A percentile compares a stretch with the other conserved stretches of the same genome.
Conservation (phyloP, 73 alveolate species). For the Paramecium sonneborni region DNA sequence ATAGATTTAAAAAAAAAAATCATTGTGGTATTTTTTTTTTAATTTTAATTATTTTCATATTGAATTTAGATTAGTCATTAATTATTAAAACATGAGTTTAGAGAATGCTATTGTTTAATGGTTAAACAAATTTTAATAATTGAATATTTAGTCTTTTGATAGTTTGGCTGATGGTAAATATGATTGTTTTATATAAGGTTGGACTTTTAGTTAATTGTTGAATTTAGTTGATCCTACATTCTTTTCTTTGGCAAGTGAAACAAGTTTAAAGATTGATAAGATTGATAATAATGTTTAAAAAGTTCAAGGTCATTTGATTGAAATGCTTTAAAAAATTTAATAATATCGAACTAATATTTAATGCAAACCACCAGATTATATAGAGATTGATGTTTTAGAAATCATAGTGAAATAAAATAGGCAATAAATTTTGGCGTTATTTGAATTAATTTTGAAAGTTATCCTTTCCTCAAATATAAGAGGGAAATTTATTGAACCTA, state of each 20-base stretch:
- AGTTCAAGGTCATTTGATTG: not conserved
- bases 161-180: constrained; percentile 18
- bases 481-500: constrained; percentile 25
- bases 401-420: not conserved
- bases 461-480: not conserved
- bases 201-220: constrained; percentile 37
- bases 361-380: constrained; percentile 27
- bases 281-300: not conserved
- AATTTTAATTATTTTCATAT: too few species aligned
- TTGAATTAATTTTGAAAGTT: constrained; percentile 7
- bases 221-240: constrained; percentile 50
- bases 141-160: constrained; percentile 1
- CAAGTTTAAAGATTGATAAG: not conserved
- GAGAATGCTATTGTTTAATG: constrained; percentile 23
- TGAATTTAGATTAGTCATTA: not conserved
- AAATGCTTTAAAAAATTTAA: constrained; percentile 19
- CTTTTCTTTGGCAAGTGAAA: constrained; percentile 13
- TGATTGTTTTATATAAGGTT: not conserved
- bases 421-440: not conserved
- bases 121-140: not conserved
- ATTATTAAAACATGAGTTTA: constrained; percentile 5
- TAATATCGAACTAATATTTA: not conserved
- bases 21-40: too few species aligned
- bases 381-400: not conserved
- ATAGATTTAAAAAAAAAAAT: too few species aligned